Base-by-base conservation (phyloP, 495 filamentous ascomycete genomes). In the Cenococcum geophilum region DNA sequence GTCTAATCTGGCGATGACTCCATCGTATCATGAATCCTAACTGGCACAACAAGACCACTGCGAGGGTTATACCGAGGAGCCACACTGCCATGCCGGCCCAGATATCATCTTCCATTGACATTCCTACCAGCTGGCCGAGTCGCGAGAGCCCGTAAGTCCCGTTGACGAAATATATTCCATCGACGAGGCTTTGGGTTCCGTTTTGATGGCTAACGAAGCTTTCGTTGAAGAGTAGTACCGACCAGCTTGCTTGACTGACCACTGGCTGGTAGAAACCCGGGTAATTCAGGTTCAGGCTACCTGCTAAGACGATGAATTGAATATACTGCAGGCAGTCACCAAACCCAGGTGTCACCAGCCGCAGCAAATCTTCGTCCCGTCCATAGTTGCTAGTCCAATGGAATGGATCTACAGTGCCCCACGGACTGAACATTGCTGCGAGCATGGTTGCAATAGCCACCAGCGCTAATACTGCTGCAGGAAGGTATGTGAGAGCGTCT, bases 321-420 rank as follows among this genome's bases (percentile, higher is more conserved):
- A 98, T 86, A 70, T 97, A 98, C 74, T 98, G 92, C 34, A 98
- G 82, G 72, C 93, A 98, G 66, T 98, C 93, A 11, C 89, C 91
- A 71, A 98, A 98, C 0, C 93, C 93, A 14, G 93, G 93, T 8
- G 93, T 98, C 21, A 98, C 91, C 36, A 97, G 77, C 34, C 93
- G 87, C 43, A 98, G 78, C 59, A 97, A 79, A 72, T 98, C 93
- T 48, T 89, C 87, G 64, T 98, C 95, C 66, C 92, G 85, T 32
- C 93, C 95, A 71, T 92, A 97, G 69, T 97, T 97, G 71, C 89
- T 95, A 21, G 89, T 91, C 89, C 92, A 98, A 57, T 86, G 83
- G 71, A 97, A 97, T 10, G 88, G 78, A 72, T 97, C 89, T 4
- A 82, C 83, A 10, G 91, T 88, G 36, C 93, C 92, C 91, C 92